Evolutionary conservation across 1,284 basidiomycete species (phyloP).

Genomic region (Puccinia sorghi): DNA sequence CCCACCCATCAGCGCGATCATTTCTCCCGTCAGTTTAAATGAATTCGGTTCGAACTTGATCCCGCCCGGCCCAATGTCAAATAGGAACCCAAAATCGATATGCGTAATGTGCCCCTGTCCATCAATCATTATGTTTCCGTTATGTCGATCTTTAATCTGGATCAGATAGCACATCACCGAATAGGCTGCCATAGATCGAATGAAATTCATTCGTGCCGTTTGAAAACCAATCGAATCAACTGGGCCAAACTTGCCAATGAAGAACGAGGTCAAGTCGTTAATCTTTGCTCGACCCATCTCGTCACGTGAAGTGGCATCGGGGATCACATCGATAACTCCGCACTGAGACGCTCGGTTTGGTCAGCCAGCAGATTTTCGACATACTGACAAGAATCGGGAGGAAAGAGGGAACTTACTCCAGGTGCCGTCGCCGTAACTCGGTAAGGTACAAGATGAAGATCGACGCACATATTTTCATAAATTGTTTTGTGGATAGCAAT

Average conservation of each 20-base stretch:
- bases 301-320: conserved; percentile 95
- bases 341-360: conserved; percentile 64
- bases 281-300: conserved; percentile 99
- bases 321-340: conserved; percentile 98
- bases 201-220: conserved; percentile 89
- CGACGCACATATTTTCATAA: conserved; percentile 80
- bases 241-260: conserved; percentile 89
- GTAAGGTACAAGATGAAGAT: conserved; percentile 91
- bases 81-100: conserved; percentile 96
- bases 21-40: conserved; percentile 98
- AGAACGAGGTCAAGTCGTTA: conserved; percentile 92
- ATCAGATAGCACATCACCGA: conserved; percentile 97
- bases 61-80: conserved; percentile 87
- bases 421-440: conserved; percentile 95
- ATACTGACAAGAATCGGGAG: not conserved
- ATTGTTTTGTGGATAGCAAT: conserved; percentile 99
- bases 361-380: conserved; percentile 10
- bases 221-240: conserved; percentile 88
- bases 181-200: conserved; percentile 99
- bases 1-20: conserved; percentile 97
- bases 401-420: conserved; percentile 68
- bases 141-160: conserved; percentile 96
- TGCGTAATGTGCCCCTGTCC: conserved; percentile 94
- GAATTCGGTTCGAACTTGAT: conserved; percentile 96
- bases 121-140: conserved; percentile 99